A percentile compares a stretch with the other conserved stretches of the same genome.
phyloP scores from a whole-genome alignment of 208 protist species.

The Borovskyia barvae region DNA sequence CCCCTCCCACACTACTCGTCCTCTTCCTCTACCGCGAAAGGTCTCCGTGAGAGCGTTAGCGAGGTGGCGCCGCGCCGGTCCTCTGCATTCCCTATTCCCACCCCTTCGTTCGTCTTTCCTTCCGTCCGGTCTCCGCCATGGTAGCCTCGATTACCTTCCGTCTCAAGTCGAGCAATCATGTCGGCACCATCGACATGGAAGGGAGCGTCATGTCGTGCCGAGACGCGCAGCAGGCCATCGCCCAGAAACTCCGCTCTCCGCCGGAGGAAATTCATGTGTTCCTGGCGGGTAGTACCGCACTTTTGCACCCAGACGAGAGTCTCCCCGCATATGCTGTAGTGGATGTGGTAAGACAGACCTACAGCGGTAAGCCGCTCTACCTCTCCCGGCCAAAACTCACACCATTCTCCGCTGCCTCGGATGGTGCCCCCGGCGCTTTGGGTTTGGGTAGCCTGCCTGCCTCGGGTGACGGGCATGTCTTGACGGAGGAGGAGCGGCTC shows the following conservation, averaged over 20 bases:
- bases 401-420: background rate
- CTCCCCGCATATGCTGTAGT: conserved; percentile 74
- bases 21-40: too few species aligned
- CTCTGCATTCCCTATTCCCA: too few species aligned
- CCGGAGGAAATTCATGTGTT: conserved; percentile 80
- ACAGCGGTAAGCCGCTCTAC: conserved; percentile 19
- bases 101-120: too few species aligned
- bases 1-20: too few species aligned
- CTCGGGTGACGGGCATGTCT: conserved; percentile 13
- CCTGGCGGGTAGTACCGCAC: conserved; percentile 56
- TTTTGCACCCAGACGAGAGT: conserved; percentile 78
- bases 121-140: too few species aligned
- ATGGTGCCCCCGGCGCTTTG: background rate
- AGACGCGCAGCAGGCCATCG: conserved; percentile 71
- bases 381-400: conserved; percentile 10
- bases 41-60: too few species aligned
- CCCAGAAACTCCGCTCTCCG: conserved; percentile 56
- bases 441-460: background rate
- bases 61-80: too few species aligned
- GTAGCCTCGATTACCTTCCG: conserved; percentile 81
- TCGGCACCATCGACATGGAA: conserved; percentile 75
- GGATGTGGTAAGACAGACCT: conserved; percentile 72
- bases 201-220: conserved; percentile 63
- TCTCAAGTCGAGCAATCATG: conserved; percentile 73
- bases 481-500: conserved; percentile 84